phyloP scores from a whole-genome alignment of 441 rosid species.

The Populus hybrid region DNA sequence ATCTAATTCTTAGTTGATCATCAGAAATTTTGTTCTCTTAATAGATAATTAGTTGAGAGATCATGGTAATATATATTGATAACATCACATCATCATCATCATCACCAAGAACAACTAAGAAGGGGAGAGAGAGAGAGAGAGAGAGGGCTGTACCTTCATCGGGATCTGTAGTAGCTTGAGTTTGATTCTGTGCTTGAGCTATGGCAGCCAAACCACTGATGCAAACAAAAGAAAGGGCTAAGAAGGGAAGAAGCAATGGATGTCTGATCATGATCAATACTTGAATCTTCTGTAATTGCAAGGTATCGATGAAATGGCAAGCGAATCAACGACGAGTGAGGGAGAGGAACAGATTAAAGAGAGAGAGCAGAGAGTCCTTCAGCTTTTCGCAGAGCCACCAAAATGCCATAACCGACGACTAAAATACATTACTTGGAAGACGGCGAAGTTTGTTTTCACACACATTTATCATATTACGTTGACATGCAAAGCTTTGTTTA shows the following conservation, averaged over 20 bases:
- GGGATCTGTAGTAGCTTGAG: constrained; percentile 28
- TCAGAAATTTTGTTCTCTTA: too few relatives aligned
- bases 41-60: not conserved
- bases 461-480: too few relatives aligned
- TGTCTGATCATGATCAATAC: constrained; percentile 1
- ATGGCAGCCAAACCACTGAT: not conserved
- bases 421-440: too few relatives aligned
- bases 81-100: not conserved
- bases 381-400: not conserved
- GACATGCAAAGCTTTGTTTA: too few relatives aligned
- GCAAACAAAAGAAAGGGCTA: not conserved
- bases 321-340: too few relatives aligned
- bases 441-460: too few relatives aligned
- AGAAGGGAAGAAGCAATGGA: not conserved
- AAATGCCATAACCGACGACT: too few relatives aligned
- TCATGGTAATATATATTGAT: not conserved
- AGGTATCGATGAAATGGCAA: too few relatives aligned
- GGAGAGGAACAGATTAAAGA: not conserved
- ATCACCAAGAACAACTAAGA: not conserved
- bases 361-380: not conserved
- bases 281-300: too few relatives aligned
- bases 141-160: constrained; percentile 28
- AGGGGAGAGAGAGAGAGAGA: not conserved
- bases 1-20: too few relatives aligned
- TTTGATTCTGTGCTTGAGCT: constrained; percentile 31